Evolutionary conservation across 768 basidiomycete genomes (phyloP), one percentile per base, ranked within the genome.

Genomic region (Chalciporus piperatus): DNA sequence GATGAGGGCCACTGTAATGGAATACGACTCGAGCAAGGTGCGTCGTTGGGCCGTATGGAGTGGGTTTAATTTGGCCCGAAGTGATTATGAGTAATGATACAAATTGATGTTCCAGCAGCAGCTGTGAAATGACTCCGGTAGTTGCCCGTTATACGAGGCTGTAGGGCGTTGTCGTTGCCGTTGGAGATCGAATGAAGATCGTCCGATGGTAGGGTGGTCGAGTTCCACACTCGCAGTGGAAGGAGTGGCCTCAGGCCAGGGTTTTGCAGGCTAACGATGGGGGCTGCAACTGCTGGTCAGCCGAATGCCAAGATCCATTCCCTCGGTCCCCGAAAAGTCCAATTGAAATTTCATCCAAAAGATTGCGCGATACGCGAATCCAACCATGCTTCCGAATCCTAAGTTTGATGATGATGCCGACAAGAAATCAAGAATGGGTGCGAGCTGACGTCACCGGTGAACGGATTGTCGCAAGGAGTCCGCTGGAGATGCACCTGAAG

Each of bases 71-170:
- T 61, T 42, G 54, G 56, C 66, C 66, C 50, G 51, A 64, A 62
- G 55, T 52, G 54, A 49, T 69, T 66, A 67, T 67, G 67, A 69
- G 65, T 67, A 69, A 69, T 69, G 59, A 66, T 66, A 66, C 65
- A 66, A 66, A 55, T 52, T 37, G 43, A 48, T 23, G 30, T 32
- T 41, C 35, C 48, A 51, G 47, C 23, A 47, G 39, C 35, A n/a
- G 50, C 43, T 53, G 50, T 48, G 54, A 41, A 48, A 43, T 33
- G 49, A 46, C 37, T 48, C 54, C 23, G 50, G 25, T 44, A 19
- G 46, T 51, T 37, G 50, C 53, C 38, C 62, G 62, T 60, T 46
- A 45, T 42, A 39, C 16, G 52, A 48, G 57, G 67, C 55, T 61
- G 59, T 55, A 51, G 17, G 41, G 39, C 28, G 40, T 42, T 41